Conservation (phyloP, 2,329 filamentous ascomycete genomes). For the Colletotrichum magnum region DNA sequence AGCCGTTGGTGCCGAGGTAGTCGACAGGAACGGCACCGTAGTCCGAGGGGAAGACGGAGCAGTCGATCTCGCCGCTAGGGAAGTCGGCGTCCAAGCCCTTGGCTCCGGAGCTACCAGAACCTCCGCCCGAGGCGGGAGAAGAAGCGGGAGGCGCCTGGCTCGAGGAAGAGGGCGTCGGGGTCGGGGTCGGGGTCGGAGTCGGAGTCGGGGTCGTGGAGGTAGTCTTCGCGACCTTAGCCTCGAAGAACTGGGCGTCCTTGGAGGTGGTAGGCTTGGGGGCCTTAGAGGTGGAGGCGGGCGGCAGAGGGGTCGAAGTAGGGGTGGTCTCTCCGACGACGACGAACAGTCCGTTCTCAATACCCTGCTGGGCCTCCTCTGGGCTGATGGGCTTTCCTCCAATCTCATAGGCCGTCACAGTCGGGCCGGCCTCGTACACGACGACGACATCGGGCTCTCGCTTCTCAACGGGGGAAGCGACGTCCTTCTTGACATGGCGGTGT, state of each 20-base stretch:
- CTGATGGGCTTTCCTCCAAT: constrained; percentile 75
- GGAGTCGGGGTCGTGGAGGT: constrained; percentile 51
- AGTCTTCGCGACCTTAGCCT: constrained; percentile 55
- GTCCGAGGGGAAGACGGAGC: constrained; percentile 80
- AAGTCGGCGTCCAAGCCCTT: constrained; percentile 77
- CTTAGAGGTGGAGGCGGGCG: constrained; percentile 54
- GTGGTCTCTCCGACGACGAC: constrained; percentile 73
- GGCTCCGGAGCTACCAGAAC: constrained; percentile 48
- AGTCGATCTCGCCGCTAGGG: constrained; percentile 80
- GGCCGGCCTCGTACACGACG: constrained; percentile 69
- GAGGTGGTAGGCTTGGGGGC: constrained; percentile 49
- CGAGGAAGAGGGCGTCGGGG: constrained; percentile 42
- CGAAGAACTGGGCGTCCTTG: constrained; percentile 65
- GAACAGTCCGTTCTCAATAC: constrained; percentile 80
- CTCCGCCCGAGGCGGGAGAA: constrained; percentile 46
- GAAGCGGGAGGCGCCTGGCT: constrained; percentile 44
- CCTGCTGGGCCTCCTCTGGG: constrained; percentile 76
- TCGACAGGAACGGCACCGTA: constrained; percentile 83
- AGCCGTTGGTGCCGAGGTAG: constrained; percentile 81
- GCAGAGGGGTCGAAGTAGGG: constrained; percentile 65
- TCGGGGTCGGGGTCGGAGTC: constrained; percentile 44
- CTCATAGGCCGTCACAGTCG: constrained; percentile 79
- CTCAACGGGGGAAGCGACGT: constrained; percentile 61
- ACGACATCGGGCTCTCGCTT: constrained; percentile 63
- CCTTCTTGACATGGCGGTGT: constrained; percentile 71